Base-by-base conservation (phyloP, 495 filamentous ascomycete species). In the Bacidia rubella region DNA sequence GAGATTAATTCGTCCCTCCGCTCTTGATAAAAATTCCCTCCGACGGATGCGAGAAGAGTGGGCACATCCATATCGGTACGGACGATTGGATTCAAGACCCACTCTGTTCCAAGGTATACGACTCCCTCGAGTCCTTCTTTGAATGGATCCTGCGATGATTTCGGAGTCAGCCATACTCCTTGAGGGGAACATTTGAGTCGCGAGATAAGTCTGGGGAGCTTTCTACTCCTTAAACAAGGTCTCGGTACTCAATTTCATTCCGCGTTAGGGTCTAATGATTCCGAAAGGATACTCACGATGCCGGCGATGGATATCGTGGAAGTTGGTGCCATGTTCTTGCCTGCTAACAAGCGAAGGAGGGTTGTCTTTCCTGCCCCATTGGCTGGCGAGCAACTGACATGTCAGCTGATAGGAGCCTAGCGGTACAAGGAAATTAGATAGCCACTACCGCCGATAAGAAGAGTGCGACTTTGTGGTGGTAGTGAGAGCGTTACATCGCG, bases 311-410 rank as follows among this genome's bases (percentile, higher is more conserved):
- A 65, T 60, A 99, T 80, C 21, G 79, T 82, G 57, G 74, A 68
- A 25, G 65, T 66, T 0, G 93, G 93, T 2, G 92, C 83, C 52
- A 99, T 82, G 21, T 88, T 86, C 67, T 95, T 97, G 55, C 92
- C 92, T n/a, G 86, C 84, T 42, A 93, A 77, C 26, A 87, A 74
- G 52, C 84, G 90, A 41, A 99, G 83, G 27, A 99, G 80, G 2
- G 92, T 97, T 20, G 93, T 97, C 64, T 99, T 99, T 40, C 92
- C 92, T 17, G 93, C 90, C 61, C 92, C 92, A 67, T 99, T 99
- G 53, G 93, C 83, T 86, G 59, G 51, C 17, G 2, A 2, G 25
- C 23, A 17, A 49, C 25, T 26, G 11, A 27, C 24, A 11, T 11
- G 20, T 45, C 47, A 23, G 26, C 44, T 22, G 23, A 43, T 22